Base-by-base conservation (phyloP, 1,139 yeast species). In the Kodamaea derodonti region DNA sequence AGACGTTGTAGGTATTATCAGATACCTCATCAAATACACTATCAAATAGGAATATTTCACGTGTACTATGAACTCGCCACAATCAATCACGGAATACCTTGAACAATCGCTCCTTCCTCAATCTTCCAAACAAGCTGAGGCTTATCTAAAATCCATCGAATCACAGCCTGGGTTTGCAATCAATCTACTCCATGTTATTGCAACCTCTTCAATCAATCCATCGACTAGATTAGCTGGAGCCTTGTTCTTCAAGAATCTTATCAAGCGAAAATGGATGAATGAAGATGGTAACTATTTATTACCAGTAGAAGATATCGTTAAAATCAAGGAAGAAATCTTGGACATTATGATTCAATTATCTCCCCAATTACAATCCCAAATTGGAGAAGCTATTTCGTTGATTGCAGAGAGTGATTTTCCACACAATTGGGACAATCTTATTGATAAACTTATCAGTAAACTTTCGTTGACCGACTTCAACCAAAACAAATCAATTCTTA, bases 391-490 rank as follows among this genome's bases (percentile, higher is more conserved):
- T 3, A 82, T 92, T 37, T 80, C 95, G 15, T 69, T 86, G 36
- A 92, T 94, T 52, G 98, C 99, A 3, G 97, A 90, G 54, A 80
- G 88, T 40, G 99, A 94, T 56, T 94, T 94, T 63, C 98, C 98
- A 2, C 83, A 83, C 32, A 69, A 79, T 37, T 94, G 99, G 99
- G 76, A 78, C 3, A 72, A 75, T 36, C 70, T 94, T 41, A 72
- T 94, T 24, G 92, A 88, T 44, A 83, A 80, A 39, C 69, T 94
- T 42, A 86, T 88, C 1, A 53, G 69, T 1, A 80, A 80, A 51
- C 68, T 94, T 31, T 65, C 75, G 6, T 62, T 70, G 7, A 75
- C 71, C 13, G 90, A 88, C 54, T 80, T 86, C 67, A 70, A 73
- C 13, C 75, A 79, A 37, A 88, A 88, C 56, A 84, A 82, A 48